phyloP scores from a whole-genome alignment of 2,329 filamentous ascomycete genomes.

The Cordyceps farinosa region DNA sequence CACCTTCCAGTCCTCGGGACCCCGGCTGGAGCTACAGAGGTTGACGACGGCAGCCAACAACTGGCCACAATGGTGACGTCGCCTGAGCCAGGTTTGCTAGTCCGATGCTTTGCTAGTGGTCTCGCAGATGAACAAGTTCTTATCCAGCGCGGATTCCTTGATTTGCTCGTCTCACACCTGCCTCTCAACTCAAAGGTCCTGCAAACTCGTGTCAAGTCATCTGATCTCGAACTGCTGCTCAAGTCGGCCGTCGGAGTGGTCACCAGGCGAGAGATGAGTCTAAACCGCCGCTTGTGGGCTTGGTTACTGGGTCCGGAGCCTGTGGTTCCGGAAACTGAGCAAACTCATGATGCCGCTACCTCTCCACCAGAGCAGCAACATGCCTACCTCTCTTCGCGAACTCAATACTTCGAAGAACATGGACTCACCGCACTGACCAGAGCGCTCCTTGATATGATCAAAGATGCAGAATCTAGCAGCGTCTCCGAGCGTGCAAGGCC shows the following conservation, averaged over 20 bases:
- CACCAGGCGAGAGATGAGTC: constrained; percentile 87
- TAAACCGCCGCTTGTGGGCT: constrained; percentile 91
- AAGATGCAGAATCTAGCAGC: constrained; percentile 31
- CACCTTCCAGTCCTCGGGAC: constrained; percentile 57
- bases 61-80: constrained; percentile 68
- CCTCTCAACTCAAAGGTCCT: constrained; percentile 80
- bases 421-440: constrained; percentile 71
- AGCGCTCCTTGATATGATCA: constrained; percentile 75
- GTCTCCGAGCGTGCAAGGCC: constrained; percentile 69
- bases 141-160: constrained; percentile 90
- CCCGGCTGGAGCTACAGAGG: constrained; percentile 18
- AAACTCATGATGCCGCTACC: constrained; percentile 42
- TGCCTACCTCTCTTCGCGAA: constrained; percentile 53
- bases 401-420: constrained; percentile 78
- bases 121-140: constrained; percentile 83
- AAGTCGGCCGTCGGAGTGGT: constrained; percentile 84
- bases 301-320: constrained; percentile 87
- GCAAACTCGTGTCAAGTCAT: constrained; percentile 66
- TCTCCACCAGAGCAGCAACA: constrained; percentile 42
- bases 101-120: constrained; percentile 89
- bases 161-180: constrained; percentile 84
- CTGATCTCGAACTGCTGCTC: constrained; percentile 78
- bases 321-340: constrained; percentile 45
- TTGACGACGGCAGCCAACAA: constrained; percentile 35
- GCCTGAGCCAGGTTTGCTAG: constrained; percentile 84